Percentiles rank a stretch among this genome's conserved stretches.
Conservation (phyloP, 257 asterid genomes). For the Pogostemon cablin region DNA sequence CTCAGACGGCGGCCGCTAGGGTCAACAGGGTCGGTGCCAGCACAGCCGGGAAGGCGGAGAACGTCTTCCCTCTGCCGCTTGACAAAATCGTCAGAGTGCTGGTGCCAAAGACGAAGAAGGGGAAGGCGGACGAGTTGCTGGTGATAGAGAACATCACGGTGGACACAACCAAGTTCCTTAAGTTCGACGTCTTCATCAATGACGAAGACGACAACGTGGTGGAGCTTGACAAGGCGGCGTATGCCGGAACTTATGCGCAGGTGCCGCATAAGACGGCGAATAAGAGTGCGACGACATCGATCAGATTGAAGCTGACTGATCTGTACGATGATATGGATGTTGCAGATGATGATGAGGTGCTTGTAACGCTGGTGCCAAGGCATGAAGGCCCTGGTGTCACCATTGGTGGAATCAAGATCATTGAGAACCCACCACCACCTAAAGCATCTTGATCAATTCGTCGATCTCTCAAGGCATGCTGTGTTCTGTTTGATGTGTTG, state of each 20-base stretch:
- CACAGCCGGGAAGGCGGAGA: not conserved
- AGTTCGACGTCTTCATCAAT: conserved; percentile 42
- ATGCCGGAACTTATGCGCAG: conserved; percentile 62
- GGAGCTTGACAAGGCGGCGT: conserved; percentile 47
- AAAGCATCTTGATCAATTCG: not conserved
- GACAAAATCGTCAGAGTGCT: conserved; percentile 24
- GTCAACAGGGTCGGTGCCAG: not conserved
- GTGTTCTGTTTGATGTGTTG: not conserved
- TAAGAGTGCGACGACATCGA: conserved; percentile 33
- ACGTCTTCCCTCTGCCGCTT: conserved; percentile 32
- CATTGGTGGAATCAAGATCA: conserved; percentile 56
- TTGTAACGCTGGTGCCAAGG: conserved; percentile 61
- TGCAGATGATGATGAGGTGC: conserved; percentile 49
- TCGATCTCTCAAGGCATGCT: not conserved
- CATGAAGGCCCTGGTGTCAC: conserved; percentile 43
- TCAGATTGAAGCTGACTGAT: conserved; percentile 55
- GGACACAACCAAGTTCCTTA: conserved; percentile 35
- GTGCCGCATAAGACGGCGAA: conserved; percentile 49
- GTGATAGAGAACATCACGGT: conserved; percentile 33
- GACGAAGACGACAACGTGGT: conserved; percentile 37
- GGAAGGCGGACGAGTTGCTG: conserved; percentile 37
- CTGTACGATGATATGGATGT: conserved; percentile 58
- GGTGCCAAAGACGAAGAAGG: conserved; percentile 37
- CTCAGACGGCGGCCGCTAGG: conserved; percentile 24
- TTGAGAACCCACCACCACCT: conserved; percentile 25